These are phyloP conservation scores for Pythium sukuiense DNA, from an alignment of 352 stramenopile genomes.

Conservation along the genomic window DNA sequence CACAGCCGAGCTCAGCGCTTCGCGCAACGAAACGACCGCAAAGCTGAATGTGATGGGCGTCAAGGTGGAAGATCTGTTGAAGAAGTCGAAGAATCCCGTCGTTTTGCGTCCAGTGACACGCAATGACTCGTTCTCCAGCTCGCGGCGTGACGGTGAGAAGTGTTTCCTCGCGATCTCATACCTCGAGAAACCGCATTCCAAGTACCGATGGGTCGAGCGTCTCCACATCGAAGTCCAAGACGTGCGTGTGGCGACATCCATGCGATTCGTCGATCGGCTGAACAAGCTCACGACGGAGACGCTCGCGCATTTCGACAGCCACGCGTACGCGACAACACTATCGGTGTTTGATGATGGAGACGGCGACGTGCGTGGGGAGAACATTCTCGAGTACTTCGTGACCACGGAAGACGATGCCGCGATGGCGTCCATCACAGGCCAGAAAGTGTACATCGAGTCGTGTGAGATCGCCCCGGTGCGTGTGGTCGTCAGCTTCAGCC, in stretches of 20 bases:
- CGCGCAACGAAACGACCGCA: conserved; percentile 41
- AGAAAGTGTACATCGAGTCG: conserved; percentile 76
- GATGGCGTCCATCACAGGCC: conserved; percentile 72
- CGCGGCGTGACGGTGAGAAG: conserved; percentile 16
- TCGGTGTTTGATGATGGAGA: conserved; percentile 31
- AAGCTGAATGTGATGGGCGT: conserved; percentile 79
- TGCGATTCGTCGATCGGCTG: conserved; percentile 77
- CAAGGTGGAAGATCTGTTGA: conserved; percentile 69
- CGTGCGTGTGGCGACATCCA: conserved; percentile 70
- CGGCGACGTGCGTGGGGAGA: conserved; percentile 31
- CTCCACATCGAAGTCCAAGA: conserved; percentile 64
- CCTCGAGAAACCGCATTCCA: conserved; percentile 63
- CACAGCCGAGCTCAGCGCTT: conserved; percentile 48
- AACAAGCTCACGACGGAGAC: conserved; percentile 62
- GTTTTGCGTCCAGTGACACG: conserved; percentile 54
- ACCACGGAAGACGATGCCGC: conserved; percentile 45
- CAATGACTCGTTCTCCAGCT: conserved; percentile 19
- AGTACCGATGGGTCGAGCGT: conserved; percentile 71
- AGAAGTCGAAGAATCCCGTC: conserved; percentile 59
- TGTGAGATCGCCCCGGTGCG: conserved; percentile 70
- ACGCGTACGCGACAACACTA: conserved; percentile 52
- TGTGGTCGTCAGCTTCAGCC: conserved; percentile 76
- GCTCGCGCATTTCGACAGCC: conserved; percentile 65
- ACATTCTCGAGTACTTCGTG: conserved; percentile 77
- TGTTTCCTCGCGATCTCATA: conserved; percentile 75